These are phyloP conservation scores for Sedum album DNA, from an alignment of 164 flowering plant species.

Conservation along the genomic window DNA sequence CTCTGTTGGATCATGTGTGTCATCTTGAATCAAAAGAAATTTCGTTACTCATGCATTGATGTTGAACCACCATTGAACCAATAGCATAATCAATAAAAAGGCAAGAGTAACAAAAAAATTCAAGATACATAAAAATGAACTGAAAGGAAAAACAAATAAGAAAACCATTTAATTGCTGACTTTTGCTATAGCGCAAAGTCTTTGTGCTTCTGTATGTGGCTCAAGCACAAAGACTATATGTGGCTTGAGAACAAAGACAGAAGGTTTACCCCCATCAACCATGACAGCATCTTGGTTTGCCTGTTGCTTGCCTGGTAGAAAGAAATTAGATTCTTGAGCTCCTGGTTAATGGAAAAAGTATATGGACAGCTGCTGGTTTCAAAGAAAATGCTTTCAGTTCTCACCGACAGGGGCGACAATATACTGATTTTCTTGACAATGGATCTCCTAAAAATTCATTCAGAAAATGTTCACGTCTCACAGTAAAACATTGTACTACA, in stretches of 20 bases:
- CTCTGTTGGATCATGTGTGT: conserved; percentile 71
- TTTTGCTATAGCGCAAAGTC: too few species aligned
- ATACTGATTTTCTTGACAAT: conserved; percentile 45
- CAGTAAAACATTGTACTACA: too few species aligned
- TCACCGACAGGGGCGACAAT: conserved; percentile 68
- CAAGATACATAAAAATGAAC: neutral
- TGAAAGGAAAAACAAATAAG: neutral
- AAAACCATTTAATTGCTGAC: neutral
- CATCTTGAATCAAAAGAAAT: conserved; percentile 31
- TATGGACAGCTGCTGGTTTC: neutral
- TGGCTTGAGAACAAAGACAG: neutral
- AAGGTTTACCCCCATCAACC: conserved; percentile 44
- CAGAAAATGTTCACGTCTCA: neutral
- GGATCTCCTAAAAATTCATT: conserved; percentile 29
- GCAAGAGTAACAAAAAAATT: neutral
- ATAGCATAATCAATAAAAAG: neutral
- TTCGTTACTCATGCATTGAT: conserved; percentile 4
- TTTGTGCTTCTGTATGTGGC: neutral
- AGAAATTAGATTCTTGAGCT: neutral
- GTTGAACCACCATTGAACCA: neutral
- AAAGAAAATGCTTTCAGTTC: conserved; percentile 16
- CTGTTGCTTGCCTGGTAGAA: conserved; percentile 33
- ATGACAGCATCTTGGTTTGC: conserved; percentile 26
- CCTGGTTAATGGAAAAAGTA: neutral
- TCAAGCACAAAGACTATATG: neutral